Conservation (phyloP, 2,329 filamentous ascomycete species). For the Emmonsiellopsis sp. region DNA sequence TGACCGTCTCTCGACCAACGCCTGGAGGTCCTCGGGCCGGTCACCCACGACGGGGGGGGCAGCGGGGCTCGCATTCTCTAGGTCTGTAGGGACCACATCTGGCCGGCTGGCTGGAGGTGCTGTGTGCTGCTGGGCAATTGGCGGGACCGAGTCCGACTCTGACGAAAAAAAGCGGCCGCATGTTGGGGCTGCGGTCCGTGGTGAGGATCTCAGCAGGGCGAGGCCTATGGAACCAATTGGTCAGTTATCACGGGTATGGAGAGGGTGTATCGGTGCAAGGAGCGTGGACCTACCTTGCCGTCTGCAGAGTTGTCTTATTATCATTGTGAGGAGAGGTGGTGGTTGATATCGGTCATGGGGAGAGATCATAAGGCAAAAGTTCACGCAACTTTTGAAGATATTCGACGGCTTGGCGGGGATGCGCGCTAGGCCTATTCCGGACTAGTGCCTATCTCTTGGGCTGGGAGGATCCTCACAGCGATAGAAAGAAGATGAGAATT, state of each 20-base stretch:
- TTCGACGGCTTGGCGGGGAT: too few species aligned
- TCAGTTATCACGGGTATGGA: not conserved
- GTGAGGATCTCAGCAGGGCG: not conserved
- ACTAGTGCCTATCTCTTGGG: too few species aligned
- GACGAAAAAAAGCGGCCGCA: slow-evolving; percentile 19
- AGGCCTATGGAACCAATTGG: not conserved
- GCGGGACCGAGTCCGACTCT: slow-evolving; percentile 10
- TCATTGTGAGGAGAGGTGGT: slow-evolving; percentile 23
- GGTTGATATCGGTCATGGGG: slow-evolving; percentile 6
- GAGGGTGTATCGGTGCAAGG: not conserved
- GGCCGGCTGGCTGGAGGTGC: not conserved
- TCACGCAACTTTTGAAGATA: not conserved
- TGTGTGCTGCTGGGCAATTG: not conserved
- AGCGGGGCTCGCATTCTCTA: not conserved
- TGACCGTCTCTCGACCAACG: not conserved
- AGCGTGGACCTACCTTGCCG: slow-evolving; percentile 28
- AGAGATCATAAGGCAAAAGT: slow-evolving; percentile 1
- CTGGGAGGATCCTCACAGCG: too few species aligned
- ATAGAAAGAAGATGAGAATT: too few species aligned
- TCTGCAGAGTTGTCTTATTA: slow-evolving; percentile 30
- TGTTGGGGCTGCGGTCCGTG: not conserved
- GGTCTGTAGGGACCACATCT: not conserved
- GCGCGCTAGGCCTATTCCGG: too few species aligned
- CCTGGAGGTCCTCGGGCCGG: not conserved
- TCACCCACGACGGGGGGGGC: not conserved